Evolutionary conservation across 1,284 basidiomycete genomes (phyloP), one percentile per base, ranked within the genome.

Genomic region (Malassezia equina): DNA sequence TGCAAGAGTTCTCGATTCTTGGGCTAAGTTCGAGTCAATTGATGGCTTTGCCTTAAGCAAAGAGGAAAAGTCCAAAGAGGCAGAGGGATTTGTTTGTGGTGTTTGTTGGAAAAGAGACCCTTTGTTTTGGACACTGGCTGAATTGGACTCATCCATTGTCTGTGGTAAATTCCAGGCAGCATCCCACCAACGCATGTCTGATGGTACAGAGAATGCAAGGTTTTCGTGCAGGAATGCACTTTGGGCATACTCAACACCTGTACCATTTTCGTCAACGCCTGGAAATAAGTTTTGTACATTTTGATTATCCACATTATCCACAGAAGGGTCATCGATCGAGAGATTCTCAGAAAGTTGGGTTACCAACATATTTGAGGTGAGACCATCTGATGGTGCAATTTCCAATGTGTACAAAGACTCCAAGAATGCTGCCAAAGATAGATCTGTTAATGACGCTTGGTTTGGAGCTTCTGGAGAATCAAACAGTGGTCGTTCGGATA

Each of bases 141-240:
- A 39, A 19, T 39, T 39, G 36, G n/a, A 9, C 8, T 7, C 19
- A 19, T 39, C 36, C 5, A 11, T 5, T 19, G 23, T 11, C 12
- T 27, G 28, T 15, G 56, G 48, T 0, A 51, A 23, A 13, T 51
- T 52, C 47, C 62, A 58, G 11, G 63, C 64, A 8, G 66, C 54
- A 52, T 73, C 64, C 65, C 70, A 72, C 71, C 71, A 74, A 33
- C 64, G 65, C 42, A 74, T 63, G 28, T 74, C 71, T 2, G 67
- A 65, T 0, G 71, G 71, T 8, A 74, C 67, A 0, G 71, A 69
- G 51, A 68, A 74, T 28, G 61, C 63, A 8, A 73, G 52, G 15
- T 63, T 28, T n/a, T 56, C 61, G 19, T 66, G 61, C 1, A 69
- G 52, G 29, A 70, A 60, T 1, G 66, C 64, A 44, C 53, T 55